Conservation (phyloP, 305 asterid species). For the Salvia sclarea region DNA sequence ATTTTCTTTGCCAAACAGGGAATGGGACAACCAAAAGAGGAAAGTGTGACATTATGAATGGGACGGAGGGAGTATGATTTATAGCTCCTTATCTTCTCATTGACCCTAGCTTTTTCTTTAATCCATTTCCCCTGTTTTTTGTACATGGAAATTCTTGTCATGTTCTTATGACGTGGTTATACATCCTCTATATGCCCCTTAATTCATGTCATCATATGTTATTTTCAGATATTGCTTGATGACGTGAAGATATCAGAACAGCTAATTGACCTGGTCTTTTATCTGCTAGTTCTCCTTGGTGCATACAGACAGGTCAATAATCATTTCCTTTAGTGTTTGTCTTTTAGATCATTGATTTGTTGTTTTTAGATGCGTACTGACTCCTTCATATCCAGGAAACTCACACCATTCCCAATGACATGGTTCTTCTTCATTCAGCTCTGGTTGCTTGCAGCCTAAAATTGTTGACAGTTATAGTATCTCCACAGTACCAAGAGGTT, state of each 20-base stretch:
- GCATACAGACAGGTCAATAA: conserved; percentile 71
- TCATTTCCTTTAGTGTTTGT: conserved; percentile 28
- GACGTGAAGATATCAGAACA: conserved; percentile 88
- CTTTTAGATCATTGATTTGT: not conserved
- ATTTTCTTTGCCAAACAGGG: too few species aligned
- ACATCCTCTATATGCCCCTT: conserved; percentile 18
- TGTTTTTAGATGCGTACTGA: conserved; percentile 33
- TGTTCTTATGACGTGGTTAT: conserved; percentile 27
- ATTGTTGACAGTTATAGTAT: conserved; percentile 67
- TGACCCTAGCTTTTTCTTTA: conserved; percentile 2
- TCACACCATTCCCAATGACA: conserved; percentile 56
- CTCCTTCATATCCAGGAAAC: conserved; percentile 45
- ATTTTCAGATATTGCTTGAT: conserved; percentile 77
- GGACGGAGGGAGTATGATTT: too few species aligned
- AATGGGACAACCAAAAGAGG: too few species aligned
- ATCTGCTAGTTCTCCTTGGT: conserved; percentile 68
- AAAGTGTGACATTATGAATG: too few species aligned
- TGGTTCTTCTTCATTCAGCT: conserved; percentile 90
- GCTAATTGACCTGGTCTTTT: conserved; percentile 79
- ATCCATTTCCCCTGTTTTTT: not conserved
- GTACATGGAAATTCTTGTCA: conserved; percentile 16
- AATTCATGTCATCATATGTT: conserved; percentile 31
- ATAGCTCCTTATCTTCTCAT: not conserved
- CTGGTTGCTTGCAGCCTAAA: conserved; percentile 87
- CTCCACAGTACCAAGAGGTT: conserved; percentile 88